Base-by-base conservation (phyloP, 108 stramenopile genomes). In the Fistulifera pelliculosa region DNA sequence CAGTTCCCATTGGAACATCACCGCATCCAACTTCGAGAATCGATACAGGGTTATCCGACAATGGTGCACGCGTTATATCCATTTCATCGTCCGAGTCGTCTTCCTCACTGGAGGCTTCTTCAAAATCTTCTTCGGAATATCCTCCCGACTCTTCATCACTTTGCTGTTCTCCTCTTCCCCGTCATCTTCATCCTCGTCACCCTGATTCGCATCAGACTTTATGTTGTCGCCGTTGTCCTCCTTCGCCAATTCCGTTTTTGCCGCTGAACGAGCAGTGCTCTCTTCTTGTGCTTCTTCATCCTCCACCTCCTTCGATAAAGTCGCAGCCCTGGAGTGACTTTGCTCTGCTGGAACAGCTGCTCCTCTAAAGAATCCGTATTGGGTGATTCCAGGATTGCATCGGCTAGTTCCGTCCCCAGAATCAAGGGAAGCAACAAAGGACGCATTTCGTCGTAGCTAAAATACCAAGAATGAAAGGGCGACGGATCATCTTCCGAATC, bases 21-120 rank as follows among this genome's bases (percentile, higher is more conserved):
- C 88, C 88, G 57, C 90, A 91, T 14, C 90, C 90, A 22, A 91
- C 64, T 66, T 91, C 90, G 2, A 91, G 52, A 41, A 91, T 47
- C 38, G 67, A 56, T 41, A 80, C 71, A 0, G 85, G 80, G 31
- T 60, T 56, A 13, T 54, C 60, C 21, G 65, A 49, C 19, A 73
- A 47, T 38, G 73, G 69, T 14, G 48, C 53, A 22, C 41, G 14
- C 5, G 56, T 41, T 18, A 54, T 12, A 8, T 59, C 65, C 13
- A 39, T 41, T 42, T 53, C 47, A 42, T 43, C 48, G 5, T 60
- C 69, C n/a, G 69, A 61, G 26, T 60, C 60, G 18, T 63, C 51
- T 11, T 64, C 62, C 12, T 75, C 64, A n/a, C 69, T 65, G 16
- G 71, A 69, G 10, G 69, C 68, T 40, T 63, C 54, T 49, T 71